A percentile compares a stretch with the other conserved stretches of the same genome.
These are phyloP conservation scores for Flaveria trinervia DNA, from an alignment of 129 eudicot genomes.

Conservation along the genomic window DNA sequence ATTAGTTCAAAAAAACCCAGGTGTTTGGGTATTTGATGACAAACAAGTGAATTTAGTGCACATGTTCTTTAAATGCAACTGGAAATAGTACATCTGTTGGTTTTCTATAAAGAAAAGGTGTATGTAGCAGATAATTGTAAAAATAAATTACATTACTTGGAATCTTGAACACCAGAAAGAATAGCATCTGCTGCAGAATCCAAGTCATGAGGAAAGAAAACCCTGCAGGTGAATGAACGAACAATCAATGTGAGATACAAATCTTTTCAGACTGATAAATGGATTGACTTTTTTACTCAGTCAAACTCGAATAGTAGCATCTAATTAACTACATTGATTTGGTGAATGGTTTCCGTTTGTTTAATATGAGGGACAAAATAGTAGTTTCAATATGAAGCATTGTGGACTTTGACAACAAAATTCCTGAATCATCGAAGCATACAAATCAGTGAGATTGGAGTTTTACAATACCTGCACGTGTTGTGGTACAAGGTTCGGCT, in stretches of 20 bases:
- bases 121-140: neutral
- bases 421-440: neutral
- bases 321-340: neutral
- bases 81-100: slow-evolving; percentile 14
- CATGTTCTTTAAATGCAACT: neutral
- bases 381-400: neutral
- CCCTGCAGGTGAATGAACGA: slow-evolving; percentile 50
- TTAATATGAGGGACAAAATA: slow-evolving; percentile 2
- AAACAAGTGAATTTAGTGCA: no score
- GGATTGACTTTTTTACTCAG: neutral
- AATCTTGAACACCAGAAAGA: slow-evolving; percentile 55
- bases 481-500: slow-evolving; percentile 82
- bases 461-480: slow-evolving; percentile 79
- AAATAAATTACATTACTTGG: slow-evolving; percentile 22
- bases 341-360: neutral
- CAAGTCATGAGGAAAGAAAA: slow-evolving; percentile 92
- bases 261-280: neutral
- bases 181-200: slow-evolving; percentile 93
- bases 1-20: no score
- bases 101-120: neutral
- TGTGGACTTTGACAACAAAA: neutral
- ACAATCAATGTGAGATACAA: neutral
- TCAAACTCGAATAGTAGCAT: neutral
- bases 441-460: neutral
- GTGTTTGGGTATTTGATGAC: no score